Evolutionary conservation across 768 basidiomycete species (phyloP).

Genomic region (Coprinopsis strossmayeri): DNA sequence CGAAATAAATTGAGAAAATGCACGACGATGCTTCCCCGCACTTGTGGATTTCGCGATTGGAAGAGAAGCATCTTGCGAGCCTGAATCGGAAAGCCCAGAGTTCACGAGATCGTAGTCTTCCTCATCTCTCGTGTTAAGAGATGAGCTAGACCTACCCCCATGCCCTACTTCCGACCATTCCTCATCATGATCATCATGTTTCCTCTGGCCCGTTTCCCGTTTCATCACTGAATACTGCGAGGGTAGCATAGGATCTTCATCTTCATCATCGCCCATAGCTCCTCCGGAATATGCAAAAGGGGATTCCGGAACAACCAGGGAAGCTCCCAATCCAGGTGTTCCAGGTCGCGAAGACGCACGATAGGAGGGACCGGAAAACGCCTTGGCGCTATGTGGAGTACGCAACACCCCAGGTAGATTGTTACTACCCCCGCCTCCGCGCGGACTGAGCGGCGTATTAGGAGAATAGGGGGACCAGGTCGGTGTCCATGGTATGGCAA

Average conservation of each 20-base stretch:
- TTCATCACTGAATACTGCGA: slow-evolving; percentile 36
- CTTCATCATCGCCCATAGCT: slow-evolving; percentile 33
- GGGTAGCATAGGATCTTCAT: slow-evolving; percentile 46
- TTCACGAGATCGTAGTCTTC: slow-evolving; percentile 10
- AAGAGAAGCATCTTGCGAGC: slow-evolving; percentile 4
- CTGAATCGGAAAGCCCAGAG: neutral
- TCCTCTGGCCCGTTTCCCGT: slow-evolving; percentile 24
- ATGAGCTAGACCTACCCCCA: slow-evolving; percentile 1
- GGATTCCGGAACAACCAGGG: slow-evolving; percentile 23
- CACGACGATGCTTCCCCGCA: slow-evolving; percentile 8
- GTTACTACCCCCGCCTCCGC: slow-evolving; percentile 5
- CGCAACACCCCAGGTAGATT: slow-evolving; percentile 8
- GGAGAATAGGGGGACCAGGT: slow-evolving; percentile 10
- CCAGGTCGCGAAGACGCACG: slow-evolving; percentile 24
- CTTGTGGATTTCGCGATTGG: slow-evolving; percentile 1
- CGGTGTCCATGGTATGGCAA: neutral
- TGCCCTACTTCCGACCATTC: slow-evolving; percentile 26
- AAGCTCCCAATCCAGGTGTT: slow-evolving; percentile 17
- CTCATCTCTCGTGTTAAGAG: slow-evolving; percentile 9
- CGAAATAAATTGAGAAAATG: slow-evolving; percentile 30
- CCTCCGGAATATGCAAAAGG: slow-evolving; percentile 27
- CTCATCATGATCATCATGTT: slow-evolving; percentile 24
- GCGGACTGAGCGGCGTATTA: slow-evolving; percentile 5
- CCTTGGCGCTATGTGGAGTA: slow-evolving; percentile 6
- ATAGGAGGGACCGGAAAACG: slow-evolving; percentile 6